Conservation (phyloP, 345 rosid species). For the Ceriops tagal region DNA sequence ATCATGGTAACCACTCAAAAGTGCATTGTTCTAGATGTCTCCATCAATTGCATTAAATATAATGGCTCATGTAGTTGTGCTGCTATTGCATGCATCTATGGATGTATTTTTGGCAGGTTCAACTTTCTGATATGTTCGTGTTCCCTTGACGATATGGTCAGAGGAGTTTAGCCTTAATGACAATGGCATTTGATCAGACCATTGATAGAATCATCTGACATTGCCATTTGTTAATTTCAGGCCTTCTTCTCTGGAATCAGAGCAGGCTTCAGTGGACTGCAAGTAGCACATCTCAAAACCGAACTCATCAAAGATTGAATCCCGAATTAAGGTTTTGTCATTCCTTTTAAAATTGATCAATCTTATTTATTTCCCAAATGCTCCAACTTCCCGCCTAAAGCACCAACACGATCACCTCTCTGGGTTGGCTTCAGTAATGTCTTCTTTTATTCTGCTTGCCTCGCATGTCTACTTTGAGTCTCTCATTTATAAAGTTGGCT, state of each 20-base stretch:
- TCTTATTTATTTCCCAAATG: background rate
- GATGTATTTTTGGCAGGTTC: background rate
- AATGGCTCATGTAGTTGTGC: background rate
- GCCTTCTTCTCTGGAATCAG: constrained; percentile 29
- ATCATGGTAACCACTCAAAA: constrained; percentile 18
- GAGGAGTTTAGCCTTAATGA: background rate
- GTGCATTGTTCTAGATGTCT: background rate
- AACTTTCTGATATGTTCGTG: background rate
- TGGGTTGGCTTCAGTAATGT: background rate
- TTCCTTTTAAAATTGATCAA: background rate
- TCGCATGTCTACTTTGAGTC: background rate
- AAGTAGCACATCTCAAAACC: constrained; percentile 12
- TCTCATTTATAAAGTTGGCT: too few relatives aligned
- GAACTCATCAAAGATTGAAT: constrained; percentile 9
- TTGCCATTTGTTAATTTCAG: constrained; percentile 12
- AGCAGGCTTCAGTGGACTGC: constrained; percentile 29
- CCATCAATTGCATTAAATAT: background rate
- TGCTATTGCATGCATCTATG: background rate
- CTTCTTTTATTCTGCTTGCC: background rate
- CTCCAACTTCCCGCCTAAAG: background rate
- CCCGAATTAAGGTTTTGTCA: constrained; percentile 19
- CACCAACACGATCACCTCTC: background rate
- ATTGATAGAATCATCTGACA: background rate
- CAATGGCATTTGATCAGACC: background rate
- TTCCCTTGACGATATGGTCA: background rate